A percentile compares a stretch with the other conserved stretches of the same genome.
Evolutionary conservation across 805 yeast genomes (phyloP).

Genomic region (Yarrowia deformans): DNA sequence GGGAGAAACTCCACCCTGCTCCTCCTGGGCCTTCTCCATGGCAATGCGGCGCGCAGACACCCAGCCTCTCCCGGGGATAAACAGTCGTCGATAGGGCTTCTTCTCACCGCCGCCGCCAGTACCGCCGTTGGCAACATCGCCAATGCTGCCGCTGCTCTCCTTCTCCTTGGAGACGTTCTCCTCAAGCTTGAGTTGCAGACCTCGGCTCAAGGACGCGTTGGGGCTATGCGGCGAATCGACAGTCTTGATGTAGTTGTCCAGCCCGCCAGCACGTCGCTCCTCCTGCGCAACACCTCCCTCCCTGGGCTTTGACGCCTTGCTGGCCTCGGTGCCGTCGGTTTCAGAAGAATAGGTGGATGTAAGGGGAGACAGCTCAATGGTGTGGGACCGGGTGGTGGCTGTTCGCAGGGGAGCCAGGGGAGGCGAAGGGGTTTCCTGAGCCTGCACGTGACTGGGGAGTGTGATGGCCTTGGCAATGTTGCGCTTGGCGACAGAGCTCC

Average conservation of each 20-base stretch:
- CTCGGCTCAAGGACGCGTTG: slow-evolving; percentile 8
- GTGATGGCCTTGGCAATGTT: slow-evolving; percentile 34
- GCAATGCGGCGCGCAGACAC: slow-evolving; percentile 44
- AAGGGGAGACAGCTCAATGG: slow-evolving; percentile 29
- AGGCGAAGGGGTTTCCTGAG: background rate
- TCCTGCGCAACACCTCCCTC: background rate
- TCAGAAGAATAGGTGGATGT: slow-evolving; percentile 32
- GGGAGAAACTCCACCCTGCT: background rate
- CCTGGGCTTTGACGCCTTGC: slow-evolving; percentile 15
- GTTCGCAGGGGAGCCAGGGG: slow-evolving; percentile 22
- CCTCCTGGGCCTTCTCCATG: slow-evolving; percentile 40
- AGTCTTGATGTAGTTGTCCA: slow-evolving; percentile 19
- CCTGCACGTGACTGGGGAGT: slow-evolving; percentile 16
- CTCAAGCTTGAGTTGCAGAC: slow-evolving; percentile 34
- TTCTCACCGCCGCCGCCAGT: slow-evolving; percentile 43
- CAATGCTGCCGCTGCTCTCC: slow-evolving; percentile 30
- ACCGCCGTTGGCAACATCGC: background rate
- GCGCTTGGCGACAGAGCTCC: slow-evolving; percentile 28
- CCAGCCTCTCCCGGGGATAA: slow-evolving; percentile 47
- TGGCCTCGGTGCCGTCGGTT: slow-evolving; percentile 29
- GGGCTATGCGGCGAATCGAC: slow-evolving; percentile 30
- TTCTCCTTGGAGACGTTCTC: slow-evolving; percentile 17
- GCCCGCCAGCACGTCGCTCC: background rate
- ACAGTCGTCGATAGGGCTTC: slow-evolving; percentile 46
- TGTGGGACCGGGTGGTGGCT: slow-evolving; percentile 15